phyloP scores from a whole-genome alignment of 116 monocot genomes.

The Dioscorea cayenensis region DNA sequence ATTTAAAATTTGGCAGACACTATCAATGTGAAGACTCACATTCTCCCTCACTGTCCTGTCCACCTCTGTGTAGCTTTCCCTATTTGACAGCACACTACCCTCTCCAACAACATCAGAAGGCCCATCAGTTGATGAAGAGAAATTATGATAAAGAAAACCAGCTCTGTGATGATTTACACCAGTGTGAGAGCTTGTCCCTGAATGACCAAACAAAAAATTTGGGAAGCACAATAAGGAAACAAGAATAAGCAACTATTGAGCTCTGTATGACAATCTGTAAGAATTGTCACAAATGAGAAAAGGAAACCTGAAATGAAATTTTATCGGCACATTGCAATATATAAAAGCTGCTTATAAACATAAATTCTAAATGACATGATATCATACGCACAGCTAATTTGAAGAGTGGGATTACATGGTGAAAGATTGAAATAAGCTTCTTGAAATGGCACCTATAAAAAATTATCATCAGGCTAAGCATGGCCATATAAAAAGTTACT shows the following conservation, averaged over 20 bases:
- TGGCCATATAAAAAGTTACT: no score
- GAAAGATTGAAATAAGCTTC: no score
- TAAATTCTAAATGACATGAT: no score
- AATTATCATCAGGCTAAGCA: no score
- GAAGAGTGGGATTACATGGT: no score
- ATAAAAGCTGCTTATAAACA: not conserved
- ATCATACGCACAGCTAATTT: no score
- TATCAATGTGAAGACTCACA: slow-evolving; percentile 11
- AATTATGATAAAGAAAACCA: not conserved
- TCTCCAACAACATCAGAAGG: not conserved
- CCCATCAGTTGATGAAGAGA: slow-evolving; percentile 10
- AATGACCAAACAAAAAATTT: not conserved
- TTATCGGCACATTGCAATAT: not conserved
- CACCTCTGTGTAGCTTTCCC: not conserved
- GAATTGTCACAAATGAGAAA: not conserved
- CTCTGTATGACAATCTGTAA: no score
- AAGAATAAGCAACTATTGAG: no score
- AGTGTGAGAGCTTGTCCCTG: not conserved
- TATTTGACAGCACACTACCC: not conserved
- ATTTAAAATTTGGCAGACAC: slow-evolving; percentile 25
- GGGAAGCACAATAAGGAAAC: not conserved
- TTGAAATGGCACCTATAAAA: no score
- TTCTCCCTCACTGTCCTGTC: not conserved
- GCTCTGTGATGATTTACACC: not conserved
- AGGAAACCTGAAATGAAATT: not conserved